A percentile compares a stretch with the other conserved stretches of the same genome.
phyloP scores from a whole-genome alignment of 2,329 filamentous ascomycete species.

The Diaporthe ilicicola region DNA sequence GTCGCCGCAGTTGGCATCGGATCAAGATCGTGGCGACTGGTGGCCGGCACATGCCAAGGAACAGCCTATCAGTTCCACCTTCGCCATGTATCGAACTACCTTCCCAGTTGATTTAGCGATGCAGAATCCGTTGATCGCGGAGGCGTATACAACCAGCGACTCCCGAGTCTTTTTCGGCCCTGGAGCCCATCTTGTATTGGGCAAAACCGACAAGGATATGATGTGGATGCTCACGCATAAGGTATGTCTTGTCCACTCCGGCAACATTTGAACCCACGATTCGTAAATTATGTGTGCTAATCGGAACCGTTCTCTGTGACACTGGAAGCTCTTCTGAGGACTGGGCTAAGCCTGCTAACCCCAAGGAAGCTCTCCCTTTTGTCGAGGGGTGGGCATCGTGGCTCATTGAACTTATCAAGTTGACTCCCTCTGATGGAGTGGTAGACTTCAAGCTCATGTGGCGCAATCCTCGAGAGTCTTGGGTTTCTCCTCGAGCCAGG shows the following conservation, averaged over 20 bases:
- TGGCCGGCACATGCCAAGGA: background rate
- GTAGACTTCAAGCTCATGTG: background rate
- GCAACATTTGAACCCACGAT: background rate
- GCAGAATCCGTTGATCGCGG: background rate
- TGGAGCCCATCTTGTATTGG: background rate
- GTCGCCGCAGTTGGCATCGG: background rate
- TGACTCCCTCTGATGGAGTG: background rate
- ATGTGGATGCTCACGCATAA: background rate
- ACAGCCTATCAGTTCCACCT: background rate
- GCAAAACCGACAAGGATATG: background rate
- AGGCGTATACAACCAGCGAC: background rate
- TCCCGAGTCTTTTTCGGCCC: background rate
- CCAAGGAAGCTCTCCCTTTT: background rate
- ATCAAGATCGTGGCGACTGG: background rate
- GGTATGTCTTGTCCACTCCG: background rate
- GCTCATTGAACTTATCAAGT: background rate
- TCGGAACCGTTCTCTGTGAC: background rate
- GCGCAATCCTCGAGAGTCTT: background rate
- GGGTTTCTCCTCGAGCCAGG: background rate
- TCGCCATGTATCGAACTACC: background rate
- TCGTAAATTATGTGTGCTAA: background rate
- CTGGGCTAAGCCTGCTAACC: background rate
- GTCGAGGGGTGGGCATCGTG: background rate
- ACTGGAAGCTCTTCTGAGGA: background rate
- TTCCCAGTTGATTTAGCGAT: background rate